Percentiles rank a stretch among this genome's conserved stretches.
These are phyloP conservation scores for Amaranthus cruentus DNA, from an alignment of 148 eudicot genomes.

Conservation along the genomic window DNA sequence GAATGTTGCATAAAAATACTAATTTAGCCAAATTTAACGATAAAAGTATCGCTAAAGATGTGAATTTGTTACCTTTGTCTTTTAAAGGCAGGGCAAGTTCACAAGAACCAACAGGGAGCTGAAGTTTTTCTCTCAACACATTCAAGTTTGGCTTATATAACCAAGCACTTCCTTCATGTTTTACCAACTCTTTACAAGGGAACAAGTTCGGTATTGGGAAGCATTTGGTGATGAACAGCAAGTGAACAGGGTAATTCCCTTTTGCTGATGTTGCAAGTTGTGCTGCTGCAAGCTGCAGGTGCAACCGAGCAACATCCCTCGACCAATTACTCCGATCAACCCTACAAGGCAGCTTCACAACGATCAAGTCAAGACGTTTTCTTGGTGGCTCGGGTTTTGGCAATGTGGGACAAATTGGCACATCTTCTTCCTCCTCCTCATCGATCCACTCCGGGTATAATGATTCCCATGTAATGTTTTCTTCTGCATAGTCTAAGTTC, in stretches of 20 bases:
- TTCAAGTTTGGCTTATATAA: slow-evolving; percentile 59
- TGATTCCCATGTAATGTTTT: slow-evolving; percentile 65
- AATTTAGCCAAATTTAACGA: neutral
- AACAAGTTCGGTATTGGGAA: slow-evolving; percentile 72
- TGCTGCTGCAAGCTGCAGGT: slow-evolving; percentile 74
- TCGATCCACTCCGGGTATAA: slow-evolving; percentile 94
- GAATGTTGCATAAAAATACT: neutral
- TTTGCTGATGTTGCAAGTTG: slow-evolving; percentile 52
- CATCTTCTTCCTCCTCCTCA: slow-evolving; percentile 77
- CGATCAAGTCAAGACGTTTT: slow-evolving; percentile 58
- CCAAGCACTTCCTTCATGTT: slow-evolving; percentile 57
- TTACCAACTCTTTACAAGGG: slow-evolving; percentile 63
- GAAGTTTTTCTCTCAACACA: slow-evolving; percentile 53
- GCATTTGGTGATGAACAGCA: slow-evolving; percentile 58
- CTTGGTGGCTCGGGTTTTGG: slow-evolving; percentile 55
- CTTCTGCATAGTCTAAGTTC: slow-evolving; percentile 39
- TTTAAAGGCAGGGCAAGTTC: slow-evolving; percentile 78
- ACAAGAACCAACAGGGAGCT: slow-evolving; percentile 86
- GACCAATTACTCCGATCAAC: slow-evolving; percentile 55
- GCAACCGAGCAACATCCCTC: slow-evolving; percentile 71
- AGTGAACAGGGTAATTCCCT: slow-evolving; percentile 48
- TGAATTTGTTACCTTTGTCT: slow-evolving; percentile 34
- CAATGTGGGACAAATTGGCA: slow-evolving; percentile 60
- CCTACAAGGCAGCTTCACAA: slow-evolving; percentile 70
- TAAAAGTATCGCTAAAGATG: neutral